Evolutionary conservation across 805 yeast genomes (phyloP), one percentile per base, ranked within the genome.

Genomic region (Diddensiella transvaalensis): DNA sequence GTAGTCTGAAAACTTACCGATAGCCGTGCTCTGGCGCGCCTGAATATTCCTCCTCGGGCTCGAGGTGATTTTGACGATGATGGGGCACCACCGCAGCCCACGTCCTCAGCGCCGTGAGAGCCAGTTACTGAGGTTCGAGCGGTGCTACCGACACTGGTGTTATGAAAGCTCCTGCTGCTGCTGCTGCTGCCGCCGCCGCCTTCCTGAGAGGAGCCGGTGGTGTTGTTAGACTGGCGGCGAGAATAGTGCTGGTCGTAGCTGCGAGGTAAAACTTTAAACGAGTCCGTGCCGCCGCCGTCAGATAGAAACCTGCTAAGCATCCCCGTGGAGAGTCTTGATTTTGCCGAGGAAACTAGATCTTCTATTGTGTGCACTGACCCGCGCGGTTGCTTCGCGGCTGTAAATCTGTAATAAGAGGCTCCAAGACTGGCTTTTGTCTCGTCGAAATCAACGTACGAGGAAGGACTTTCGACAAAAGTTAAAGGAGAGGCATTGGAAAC

Each of bases 351-450:
- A 8, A 35, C 21, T 35, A 35, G 38, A 35, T 10, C 8, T 35
- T 35, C 38, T 35, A 35, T 35, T n/a, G 38, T 35, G 8, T 17
- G 38, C 38, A 17, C 17, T 8, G 38, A 35, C 8, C 38, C 38
- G 21, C 38, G 38, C 13, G n/a, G n/a, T n/a, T n/a, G n/a, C n/a
- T n/a, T n/a, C n/a, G n/a, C n/a, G n/a, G n/a, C n/a, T n/a, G n/a
- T n/a, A n/a, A n/a, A n/a, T n/a, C n/a, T n/a, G n/a, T n/a, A n/a
- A n/a, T n/a, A n/a, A n/a, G n/a, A n/a, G n/a, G n/a, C n/a, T n/a
- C n/a, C n/a, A n/a, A n/a, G n/a, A n/a, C n/a, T 29, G 11, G 13
- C 32, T 13, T 13, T 29, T 29, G 10, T 29, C 32, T 29, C 13
- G 11, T 29, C 32, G 13, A n/a, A 35, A 8, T 35, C 38, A 10